Conservation (phyloP, 2,329 filamentous ascomycete genomes). For the Aspergillus sp. region DNA sequence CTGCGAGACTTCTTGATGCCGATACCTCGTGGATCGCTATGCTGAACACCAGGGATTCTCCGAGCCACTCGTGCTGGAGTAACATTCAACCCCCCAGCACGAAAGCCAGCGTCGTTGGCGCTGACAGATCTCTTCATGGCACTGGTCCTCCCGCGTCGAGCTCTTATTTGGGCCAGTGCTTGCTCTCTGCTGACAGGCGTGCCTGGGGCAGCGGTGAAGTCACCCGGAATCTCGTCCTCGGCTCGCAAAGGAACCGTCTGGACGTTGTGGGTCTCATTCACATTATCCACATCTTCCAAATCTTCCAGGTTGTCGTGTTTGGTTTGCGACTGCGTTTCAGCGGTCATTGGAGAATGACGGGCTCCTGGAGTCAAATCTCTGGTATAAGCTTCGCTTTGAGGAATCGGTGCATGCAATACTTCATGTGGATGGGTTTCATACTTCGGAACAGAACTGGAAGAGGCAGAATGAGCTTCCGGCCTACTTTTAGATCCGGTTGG, state of each 20-base stretch:
- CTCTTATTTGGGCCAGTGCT: conserved; percentile 50
- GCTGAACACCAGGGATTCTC: conserved; percentile 35
- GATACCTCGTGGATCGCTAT: conserved; percentile 28
- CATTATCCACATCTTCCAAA: neutral
- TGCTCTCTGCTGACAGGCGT: conserved; percentile 49
- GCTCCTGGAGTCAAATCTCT: conserved; percentile 12
- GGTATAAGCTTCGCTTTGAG: conserved; percentile 14
- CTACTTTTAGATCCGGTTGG: conserved; percentile 5
- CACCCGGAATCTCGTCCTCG: conserved; percentile 25
- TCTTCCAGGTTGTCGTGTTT: conserved; percentile 2
- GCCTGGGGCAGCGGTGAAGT: conserved; percentile 35
- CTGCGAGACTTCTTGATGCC: conserved; percentile 31
- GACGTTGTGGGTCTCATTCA: conserved; percentile 20
- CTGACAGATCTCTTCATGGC: conserved; percentile 44
- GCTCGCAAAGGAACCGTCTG: conserved; percentile 34
- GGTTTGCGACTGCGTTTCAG: conserved; percentile 13
- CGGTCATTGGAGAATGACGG: conserved; percentile 11
- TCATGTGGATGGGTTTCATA: conserved; percentile 12
- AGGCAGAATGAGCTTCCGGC: conserved; percentile 3
- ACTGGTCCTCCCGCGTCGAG: conserved; percentile 47
- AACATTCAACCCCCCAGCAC: conserved; percentile 24
- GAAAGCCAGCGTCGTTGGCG: conserved; percentile 35
- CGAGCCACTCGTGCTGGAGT: conserved; percentile 28
- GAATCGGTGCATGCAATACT: conserved; percentile 12
- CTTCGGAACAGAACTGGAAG: conserved; percentile 11